Evolutionary conservation across 257 asterid species (phyloP).

Genomic region (Coffea eugenioides): DNA sequence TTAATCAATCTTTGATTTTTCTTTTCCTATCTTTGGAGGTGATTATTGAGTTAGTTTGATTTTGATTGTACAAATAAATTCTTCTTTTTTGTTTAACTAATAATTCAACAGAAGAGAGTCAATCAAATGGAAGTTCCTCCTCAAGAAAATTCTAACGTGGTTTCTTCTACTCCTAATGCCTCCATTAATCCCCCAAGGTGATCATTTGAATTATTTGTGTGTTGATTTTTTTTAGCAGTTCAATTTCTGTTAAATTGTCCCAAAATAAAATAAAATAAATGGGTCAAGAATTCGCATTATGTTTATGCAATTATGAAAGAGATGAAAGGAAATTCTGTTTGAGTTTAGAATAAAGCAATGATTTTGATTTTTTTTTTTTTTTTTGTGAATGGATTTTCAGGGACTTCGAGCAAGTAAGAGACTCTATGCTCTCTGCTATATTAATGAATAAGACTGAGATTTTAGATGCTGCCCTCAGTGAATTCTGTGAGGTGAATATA

Average conservation of each 20-base stretch:
- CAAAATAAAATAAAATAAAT: too few species aligned
- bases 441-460: slow-evolving; percentile 74
- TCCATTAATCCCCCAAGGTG: slow-evolving; percentile 41
- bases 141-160: slow-evolving; percentile 25
- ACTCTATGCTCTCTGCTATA: slow-evolving; percentile 72
- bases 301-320: neutral
- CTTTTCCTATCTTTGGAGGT: neutral
- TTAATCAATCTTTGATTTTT: neutral
- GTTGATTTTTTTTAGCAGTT: too few species aligned
- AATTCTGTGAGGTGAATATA: slow-evolving; percentile 64
- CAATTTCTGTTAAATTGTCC: neutral
- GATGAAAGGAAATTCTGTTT: neutral
- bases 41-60: neutral
- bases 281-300: neutral
- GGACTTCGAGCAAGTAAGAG: slow-evolving; percentile 51
- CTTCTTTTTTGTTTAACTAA: slow-evolving; percentile 9
- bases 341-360: neutral
- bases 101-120: slow-evolving; percentile 40
- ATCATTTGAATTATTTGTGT: neutral
- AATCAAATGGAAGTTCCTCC: slow-evolving; percentile 52
- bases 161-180: slow-evolving; percentile 32
- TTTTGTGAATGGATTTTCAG: slow-evolving; percentile 33
- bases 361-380: slow-evolving; percentile 7
- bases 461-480: slow-evolving; percentile 71
- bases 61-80: neutral